Conservation (phyloP, 2,329 filamentous ascomycete genomes). For the Neofusicoccum laricinum region DNA sequence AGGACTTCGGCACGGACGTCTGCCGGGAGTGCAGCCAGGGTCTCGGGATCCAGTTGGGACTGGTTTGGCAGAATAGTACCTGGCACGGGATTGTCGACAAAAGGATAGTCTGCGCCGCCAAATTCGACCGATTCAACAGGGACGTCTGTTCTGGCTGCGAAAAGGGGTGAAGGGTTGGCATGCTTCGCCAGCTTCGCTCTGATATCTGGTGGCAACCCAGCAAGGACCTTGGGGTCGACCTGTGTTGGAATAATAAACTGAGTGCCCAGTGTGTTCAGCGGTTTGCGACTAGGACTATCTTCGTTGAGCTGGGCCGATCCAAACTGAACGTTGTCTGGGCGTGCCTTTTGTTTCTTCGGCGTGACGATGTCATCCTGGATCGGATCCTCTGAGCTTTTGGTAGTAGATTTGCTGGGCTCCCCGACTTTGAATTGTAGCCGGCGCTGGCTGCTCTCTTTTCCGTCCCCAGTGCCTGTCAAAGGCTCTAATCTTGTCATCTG, state of each 20-base stretch:
- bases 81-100: not conserved
- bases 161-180: not conserved
- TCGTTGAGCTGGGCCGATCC: constrained; percentile 35
- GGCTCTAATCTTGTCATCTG: constrained; percentile 92
- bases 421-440: constrained; percentile 67
- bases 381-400: constrained; percentile 34
- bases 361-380: constrained; percentile 48
- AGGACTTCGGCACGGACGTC: constrained; percentile 84
- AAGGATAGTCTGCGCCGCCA: not conserved
- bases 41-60: constrained; percentile 80
- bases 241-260: constrained; percentile 90
- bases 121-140: not conserved
- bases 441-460: constrained; percentile 71
- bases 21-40: constrained; percentile 77
- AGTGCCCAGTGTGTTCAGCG: constrained; percentile 77
- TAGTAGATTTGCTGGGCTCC: constrained; percentile 25
- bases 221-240: constrained; percentile 75
- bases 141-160: not conserved
- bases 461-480: constrained; percentile 59
- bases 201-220: constrained; percentile 81
- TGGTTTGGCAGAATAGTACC: constrained; percentile 48
- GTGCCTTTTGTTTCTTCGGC: constrained; percentile 30
- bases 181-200: constrained; percentile 63
- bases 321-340: constrained; percentile 35
- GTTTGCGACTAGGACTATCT: constrained; percentile 57